Evolutionary conservation across 257 asterid genomes (phyloP), one percentile per base, ranked within the genome.

Genomic region (Prunella vulgaris): DNA sequence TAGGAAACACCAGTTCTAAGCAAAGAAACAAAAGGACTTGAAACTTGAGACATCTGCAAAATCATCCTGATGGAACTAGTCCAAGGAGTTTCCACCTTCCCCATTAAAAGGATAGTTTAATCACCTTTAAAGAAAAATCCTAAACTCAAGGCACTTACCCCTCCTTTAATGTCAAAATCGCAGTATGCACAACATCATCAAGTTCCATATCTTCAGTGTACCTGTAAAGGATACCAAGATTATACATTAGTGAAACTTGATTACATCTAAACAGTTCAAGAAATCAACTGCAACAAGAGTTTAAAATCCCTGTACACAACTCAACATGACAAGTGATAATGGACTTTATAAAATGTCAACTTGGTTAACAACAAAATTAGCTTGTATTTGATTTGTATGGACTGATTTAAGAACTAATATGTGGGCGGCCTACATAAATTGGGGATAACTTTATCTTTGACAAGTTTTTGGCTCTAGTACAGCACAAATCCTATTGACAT

Each of bases 111-210:
- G n/a, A 18, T 30, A 8, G 32, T 15, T 7, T 3, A 49, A 17
- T 17, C 49, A 65, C 35, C 12, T n/a, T 68, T 52, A 18, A 12
- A 35, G 44, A 24, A 4, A 30, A 7, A 64, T 38, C 58, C 5
- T 1, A 64, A 64, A 35, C 51, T 53, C 10, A 20, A 66, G 70
- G 62, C 72, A 71, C 84, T 77, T 80, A 94, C 99, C 99, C 99
- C 82, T 94, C 99, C 85, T 94, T 94, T 68, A 94, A 83, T 20
- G 99, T 94, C 88, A 94, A 79, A 62, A 94, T 94, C 53, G 99
- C 99, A 7, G 97, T 94, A 89, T 94, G 99, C 51, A 94, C 99
- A 70, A 97, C 99, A 75, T 94, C 99, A 32, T 94, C 99, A 37
- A 94, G 97, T 78, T 94, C 99, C 96, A 89, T 94, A 69, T 91